A percentile compares a stretch with the other conserved stretches of the same genome.
phyloP scores from a whole-genome alignment of 768 basidiomycete species.

The Xanthoconium purpureum region DNA sequence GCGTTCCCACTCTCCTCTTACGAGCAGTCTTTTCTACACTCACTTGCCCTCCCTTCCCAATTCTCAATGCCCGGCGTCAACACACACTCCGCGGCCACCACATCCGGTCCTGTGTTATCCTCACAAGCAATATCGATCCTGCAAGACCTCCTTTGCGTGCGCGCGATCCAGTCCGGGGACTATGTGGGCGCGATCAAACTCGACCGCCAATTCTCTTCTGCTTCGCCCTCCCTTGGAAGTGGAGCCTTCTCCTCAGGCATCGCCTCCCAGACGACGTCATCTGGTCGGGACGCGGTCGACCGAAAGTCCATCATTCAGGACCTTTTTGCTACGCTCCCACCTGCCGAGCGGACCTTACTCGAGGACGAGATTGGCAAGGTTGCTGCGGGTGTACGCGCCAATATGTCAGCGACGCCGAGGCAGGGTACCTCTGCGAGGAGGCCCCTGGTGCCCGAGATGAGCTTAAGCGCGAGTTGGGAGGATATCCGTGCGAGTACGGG shows the following conservation, averaged over 20 bases:
- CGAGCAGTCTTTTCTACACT: slow-evolving; percentile 58
- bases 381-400: slow-evolving; percentile 22
- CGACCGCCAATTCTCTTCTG: slow-evolving; percentile 57
- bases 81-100: not conserved
- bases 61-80: slow-evolving; percentile 6
- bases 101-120: slow-evolving; percentile 31
- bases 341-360: slow-evolving; percentile 58
- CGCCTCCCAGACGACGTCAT: slow-evolving; percentile 25
- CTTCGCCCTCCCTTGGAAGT: slow-evolving; percentile 31
- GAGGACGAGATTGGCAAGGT: slow-evolving; percentile 54
- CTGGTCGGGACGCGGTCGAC: slow-evolving; percentile 34
- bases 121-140: slow-evolving; percentile 51
- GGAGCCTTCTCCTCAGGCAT: slow-evolving; percentile 6
- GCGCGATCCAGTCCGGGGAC: slow-evolving; percentile 70
- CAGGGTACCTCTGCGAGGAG: slow-evolving; percentile 17
- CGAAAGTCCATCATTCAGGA: slow-evolving; percentile 71
- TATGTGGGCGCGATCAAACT: slow-evolving; percentile 73
- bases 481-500: slow-evolving; percentile 36
- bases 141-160: slow-evolving; percentile 77
- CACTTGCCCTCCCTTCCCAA: slow-evolving; percentile 53
- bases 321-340: slow-evolving; percentile 59
- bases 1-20: slow-evolving; percentile 61
- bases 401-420: not conserved
- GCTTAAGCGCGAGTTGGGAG: slow-evolving; percentile 65
- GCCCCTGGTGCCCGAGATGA: slow-evolving; percentile 30